Evolutionary conservation across 1,284 basidiomycete genomes (phyloP).

Genomic region (Peniophora sp.): DNA sequence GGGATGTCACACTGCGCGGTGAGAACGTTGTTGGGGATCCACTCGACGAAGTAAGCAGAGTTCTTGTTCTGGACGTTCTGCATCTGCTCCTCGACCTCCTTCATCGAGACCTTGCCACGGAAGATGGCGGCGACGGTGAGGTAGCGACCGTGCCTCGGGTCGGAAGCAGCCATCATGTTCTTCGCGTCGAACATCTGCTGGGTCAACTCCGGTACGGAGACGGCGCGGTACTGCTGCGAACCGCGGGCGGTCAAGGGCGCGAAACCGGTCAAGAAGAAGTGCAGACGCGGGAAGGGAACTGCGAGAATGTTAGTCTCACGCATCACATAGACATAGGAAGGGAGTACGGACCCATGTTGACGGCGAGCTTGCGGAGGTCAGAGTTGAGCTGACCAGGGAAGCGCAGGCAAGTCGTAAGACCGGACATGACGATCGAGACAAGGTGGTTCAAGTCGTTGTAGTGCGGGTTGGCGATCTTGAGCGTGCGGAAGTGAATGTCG

Average conservation of each 20-base stretch:
- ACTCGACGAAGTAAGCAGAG: conserved; percentile 96
- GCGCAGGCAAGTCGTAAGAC: conserved; percentile 91
- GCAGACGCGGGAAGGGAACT: conserved; percentile 97
- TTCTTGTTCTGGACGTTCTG: conserved; percentile 97
- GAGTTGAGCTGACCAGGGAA: conserved; percentile 99
- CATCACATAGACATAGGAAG: background rate
- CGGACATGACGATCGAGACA: conserved; percentile 97
- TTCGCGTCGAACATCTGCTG: conserved; percentile 98
- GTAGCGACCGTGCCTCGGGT: conserved; percentile 92
- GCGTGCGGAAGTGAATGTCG: conserved; percentile 95
- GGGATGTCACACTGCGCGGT: conserved; percentile 96
- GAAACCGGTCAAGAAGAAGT: conserved; percentile 99
- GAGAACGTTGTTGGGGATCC: conserved; percentile 97
- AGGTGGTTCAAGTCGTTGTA: conserved; percentile 98
- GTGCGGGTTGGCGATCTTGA: conserved; percentile 90
- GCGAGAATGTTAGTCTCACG: conserved; percentile 4
- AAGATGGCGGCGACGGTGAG: conserved; percentile 94
- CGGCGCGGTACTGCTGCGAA: conserved; percentile 90
- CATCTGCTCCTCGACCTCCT: conserved; percentile 99
- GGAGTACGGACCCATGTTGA: conserved; percentile 83
- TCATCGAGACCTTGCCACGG: conserved; percentile 98
- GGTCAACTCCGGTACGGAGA: conserved; percentile 93
- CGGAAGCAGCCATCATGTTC: conserved; percentile 98
- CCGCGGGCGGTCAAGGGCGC: conserved; percentile 92
- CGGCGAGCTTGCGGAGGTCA: conserved; percentile 92